phyloP scores from a whole-genome alignment of 768 basidiomycete genomes.

The Boletellus ananas region DNA sequence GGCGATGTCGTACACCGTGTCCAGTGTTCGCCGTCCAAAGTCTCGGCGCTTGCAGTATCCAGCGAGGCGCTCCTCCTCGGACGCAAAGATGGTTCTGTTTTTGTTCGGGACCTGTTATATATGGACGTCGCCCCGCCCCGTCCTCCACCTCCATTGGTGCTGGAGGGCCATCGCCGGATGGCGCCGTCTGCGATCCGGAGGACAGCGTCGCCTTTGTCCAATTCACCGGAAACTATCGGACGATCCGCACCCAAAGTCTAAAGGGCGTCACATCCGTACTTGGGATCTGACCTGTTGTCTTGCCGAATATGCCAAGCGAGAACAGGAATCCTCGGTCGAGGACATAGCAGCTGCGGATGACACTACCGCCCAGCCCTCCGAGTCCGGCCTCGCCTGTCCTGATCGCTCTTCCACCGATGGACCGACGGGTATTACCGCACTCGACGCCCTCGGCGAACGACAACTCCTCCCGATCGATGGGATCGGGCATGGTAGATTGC shows the following conservation, averaged over 20 bases:
- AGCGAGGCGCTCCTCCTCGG: conserved; percentile 10
- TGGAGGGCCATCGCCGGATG: not conserved
- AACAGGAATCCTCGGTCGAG: not conserved
- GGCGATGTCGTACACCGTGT: conserved; percentile 8
- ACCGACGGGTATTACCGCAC: not conserved
- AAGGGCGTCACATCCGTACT: conserved; percentile 14
- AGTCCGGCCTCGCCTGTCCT: not conserved
- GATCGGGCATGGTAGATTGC: conserved; percentile 5
- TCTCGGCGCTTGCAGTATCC: conserved; percentile 11
- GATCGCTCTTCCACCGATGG: not conserved
- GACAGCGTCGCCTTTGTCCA: conserved; percentile 11
- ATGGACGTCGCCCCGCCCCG: conserved; percentile 2
- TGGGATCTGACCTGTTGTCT: conserved; percentile 15
- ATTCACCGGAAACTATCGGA: conserved; percentile 6
- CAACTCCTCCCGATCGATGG: no score
- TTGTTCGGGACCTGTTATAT: conserved; percentile 15
- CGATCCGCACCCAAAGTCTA: conserved; percentile 7
- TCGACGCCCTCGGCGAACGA: not conserved
- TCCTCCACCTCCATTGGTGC: not conserved
- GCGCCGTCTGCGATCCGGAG: not conserved
- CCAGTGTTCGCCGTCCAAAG: conserved; percentile 3
- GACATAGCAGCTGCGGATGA: not conserved
- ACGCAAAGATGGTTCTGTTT: conserved; percentile 12
- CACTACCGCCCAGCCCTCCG: not conserved
- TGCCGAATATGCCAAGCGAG: conserved; percentile 1